phyloP scores from a whole-genome alignment of 2,329 filamentous ascomycete species.

The Aspergillus alliaceus region DNA sequence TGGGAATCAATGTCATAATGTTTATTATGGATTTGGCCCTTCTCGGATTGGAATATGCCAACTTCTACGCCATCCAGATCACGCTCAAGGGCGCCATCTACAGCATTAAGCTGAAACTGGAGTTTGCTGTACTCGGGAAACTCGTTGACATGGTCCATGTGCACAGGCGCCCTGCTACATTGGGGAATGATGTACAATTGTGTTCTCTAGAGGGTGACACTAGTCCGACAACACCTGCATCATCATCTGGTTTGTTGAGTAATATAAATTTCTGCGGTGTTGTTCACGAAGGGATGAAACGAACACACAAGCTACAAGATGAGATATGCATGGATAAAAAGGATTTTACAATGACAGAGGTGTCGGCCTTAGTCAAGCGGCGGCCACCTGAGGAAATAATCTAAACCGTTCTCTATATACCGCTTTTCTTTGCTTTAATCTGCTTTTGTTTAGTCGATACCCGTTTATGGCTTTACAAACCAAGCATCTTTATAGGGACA shows the following conservation, averaged over 20 bases:
- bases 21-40: conserved; percentile 47
- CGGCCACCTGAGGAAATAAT: background rate
- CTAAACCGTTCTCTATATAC: background rate
- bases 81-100: conserved; percentile 42
- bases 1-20: conserved; percentile 49
- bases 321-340: conserved; percentile 17
- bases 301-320: background rate
- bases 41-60: conserved; percentile 42
- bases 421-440: background rate
- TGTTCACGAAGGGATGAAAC: background rate
- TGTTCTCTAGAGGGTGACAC: conserved; percentile 15
- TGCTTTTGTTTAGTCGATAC: too few relatives aligned
- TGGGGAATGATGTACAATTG: conserved; percentile 25
- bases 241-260: background rate
- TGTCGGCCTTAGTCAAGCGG: conserved; percentile 22
- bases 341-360: conserved; percentile 23
- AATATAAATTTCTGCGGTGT: background rate
- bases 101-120: conserved; percentile 51
- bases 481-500: background rate
- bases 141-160: conserved; percentile 42
- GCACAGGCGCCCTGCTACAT: conserved; percentile 20
- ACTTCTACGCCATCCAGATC: conserved; percentile 42
- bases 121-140: conserved; percentile 55
- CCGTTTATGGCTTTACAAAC: background rate
- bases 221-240: conserved; percentile 6